Evolutionary conservation across 2,329 filamentous ascomycete genomes (phyloP).

Genomic region (Trematosphaeria pertusa): DNA sequence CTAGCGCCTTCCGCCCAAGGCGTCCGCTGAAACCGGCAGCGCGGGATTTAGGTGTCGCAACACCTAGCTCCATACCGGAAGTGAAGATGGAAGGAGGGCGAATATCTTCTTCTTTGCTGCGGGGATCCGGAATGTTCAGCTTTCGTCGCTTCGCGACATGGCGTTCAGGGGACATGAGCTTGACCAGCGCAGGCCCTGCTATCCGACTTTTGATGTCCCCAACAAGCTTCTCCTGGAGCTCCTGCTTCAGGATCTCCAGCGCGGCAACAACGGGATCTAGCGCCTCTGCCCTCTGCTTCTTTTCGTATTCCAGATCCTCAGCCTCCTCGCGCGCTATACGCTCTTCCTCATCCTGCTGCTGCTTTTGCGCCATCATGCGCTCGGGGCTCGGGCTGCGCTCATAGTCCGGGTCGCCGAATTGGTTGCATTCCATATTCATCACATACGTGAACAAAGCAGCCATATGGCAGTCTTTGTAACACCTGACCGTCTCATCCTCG

Average conservation of each 20-base stretch:
- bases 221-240: conserved; percentile 86
- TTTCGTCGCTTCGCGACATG: conserved; percentile 81
- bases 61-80: conserved; percentile 65
- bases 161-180: conserved; percentile 81
- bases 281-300: conserved; percentile 82
- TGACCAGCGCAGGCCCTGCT: conserved; percentile 78
- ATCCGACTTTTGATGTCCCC: conserved; percentile 88
- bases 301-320: conserved; percentile 87
- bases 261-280: conserved; percentile 91
- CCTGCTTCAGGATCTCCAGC: conserved; percentile 76
- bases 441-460: conserved; percentile 88
- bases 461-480: conserved; percentile 78
- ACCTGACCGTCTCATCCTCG: conserved; percentile 80
- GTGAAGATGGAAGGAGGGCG: conserved; percentile 61
- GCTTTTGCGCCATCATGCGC: conserved; percentile 55
- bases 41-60: conserved; percentile 67
- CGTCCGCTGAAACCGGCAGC: conserved; percentile 49
- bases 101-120: conserved; percentile 63
- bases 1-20: conserved; percentile 50
- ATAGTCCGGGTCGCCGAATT: conserved; percentile 70
- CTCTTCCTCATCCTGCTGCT: conserved; percentile 70
- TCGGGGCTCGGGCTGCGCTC: conserved; percentile 62
- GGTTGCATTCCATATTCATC: conserved; percentile 88
- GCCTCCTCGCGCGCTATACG: conserved; percentile 75
- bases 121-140: conserved; percentile 76